Percentiles rank a stretch among this genome's conserved stretches.
Evolutionary conservation across 2,329 filamentous ascomycete species (phyloP).

Genomic region (Aaosphaeria arxii): DNA sequence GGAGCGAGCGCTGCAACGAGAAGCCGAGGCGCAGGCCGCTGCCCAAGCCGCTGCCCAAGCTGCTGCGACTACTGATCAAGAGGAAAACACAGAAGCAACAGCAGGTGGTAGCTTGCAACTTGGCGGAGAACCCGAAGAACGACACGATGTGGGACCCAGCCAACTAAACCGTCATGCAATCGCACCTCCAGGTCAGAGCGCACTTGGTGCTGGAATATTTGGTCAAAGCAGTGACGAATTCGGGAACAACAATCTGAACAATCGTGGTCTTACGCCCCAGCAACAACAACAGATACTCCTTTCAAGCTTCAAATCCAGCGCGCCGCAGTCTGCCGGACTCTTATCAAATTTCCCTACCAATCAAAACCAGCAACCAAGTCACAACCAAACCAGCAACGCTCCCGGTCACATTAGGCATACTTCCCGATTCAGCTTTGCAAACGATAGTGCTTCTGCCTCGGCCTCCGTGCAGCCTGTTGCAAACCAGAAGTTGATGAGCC

Average conservation of each 20-base stretch:
- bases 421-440: conserved; percentile 84
- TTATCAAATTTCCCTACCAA: conserved; percentile 44
- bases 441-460: conserved; percentile 61
- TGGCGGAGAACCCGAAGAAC: conserved; percentile 88
- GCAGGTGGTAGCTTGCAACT: conserved; percentile 76
- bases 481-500: conserved; percentile 77
- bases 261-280: conserved; percentile 75
- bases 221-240: conserved; percentile 38
- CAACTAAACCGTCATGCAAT: conserved; percentile 64
- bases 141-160: conserved; percentile 55
- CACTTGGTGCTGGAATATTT: conserved; percentile 39
- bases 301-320: conserved; percentile 57
- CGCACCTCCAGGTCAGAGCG: conserved; percentile 74
- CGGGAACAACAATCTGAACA: conserved; percentile 49
- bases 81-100: conserved; percentile 71
- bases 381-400: conserved; percentile 54
- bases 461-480: conserved; percentile 72
- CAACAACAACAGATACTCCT: conserved; percentile 68
- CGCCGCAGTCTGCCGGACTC: conserved; percentile 54
- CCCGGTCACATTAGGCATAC: conserved; percentile 76
- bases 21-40: conserved; percentile 48
- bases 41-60: conserved; percentile 16
- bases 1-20: conserved; percentile 51
- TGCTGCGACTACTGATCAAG: conserved; percentile 44
- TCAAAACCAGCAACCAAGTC: conserved; percentile 43